Conservation (phyloP, 768 basidiomycete species). For the Phylloporus arenicola region DNA sequence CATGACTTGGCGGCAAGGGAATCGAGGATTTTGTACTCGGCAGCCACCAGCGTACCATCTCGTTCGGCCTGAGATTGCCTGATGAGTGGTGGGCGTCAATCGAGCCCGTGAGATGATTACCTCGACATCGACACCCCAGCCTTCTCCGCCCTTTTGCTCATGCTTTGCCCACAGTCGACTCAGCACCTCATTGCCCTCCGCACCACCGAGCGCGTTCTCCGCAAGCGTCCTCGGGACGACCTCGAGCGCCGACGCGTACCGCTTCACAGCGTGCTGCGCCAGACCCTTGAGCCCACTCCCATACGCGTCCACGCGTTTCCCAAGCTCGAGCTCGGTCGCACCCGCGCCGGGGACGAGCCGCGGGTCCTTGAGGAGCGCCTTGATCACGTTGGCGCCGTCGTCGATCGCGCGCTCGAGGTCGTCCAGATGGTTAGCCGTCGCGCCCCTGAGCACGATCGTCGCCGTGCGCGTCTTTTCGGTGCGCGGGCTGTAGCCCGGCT, state of each 20-base stretch:
- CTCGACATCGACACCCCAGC: slow-evolving; percentile 88
- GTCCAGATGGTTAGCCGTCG: slow-evolving; percentile 90
- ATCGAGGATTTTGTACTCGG: slow-evolving; percentile 69
- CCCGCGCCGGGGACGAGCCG: slow-evolving; percentile 92
- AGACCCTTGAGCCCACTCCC: slow-evolving; percentile 87
- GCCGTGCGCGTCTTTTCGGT: slow-evolving; percentile 82
- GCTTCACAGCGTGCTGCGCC: slow-evolving; percentile 88
- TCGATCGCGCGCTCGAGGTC: slow-evolving; percentile 96
- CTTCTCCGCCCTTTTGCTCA: slow-evolving; percentile 64
- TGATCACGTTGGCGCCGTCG: slow-evolving; percentile 95
- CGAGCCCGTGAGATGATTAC: slow-evolving; percentile 34
- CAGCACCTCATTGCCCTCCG: slow-evolving; percentile 89
- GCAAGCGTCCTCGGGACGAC: slow-evolving; percentile 89
- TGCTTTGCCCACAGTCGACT: slow-evolving; percentile 89
- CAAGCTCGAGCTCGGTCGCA: slow-evolving; percentile 91
- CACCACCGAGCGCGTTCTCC: slow-evolving; percentile 90
- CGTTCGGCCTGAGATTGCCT: slow-evolving; percentile 52
- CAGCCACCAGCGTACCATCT: slow-evolving; percentile 68
- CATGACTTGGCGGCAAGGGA: slow-evolving; percentile 87
- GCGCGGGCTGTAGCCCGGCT: slow-evolving; percentile 52
- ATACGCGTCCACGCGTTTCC: slow-evolving; percentile 74
- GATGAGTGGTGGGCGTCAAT: background rate
- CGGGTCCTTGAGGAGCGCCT: slow-evolving; percentile 84
- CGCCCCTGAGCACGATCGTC: slow-evolving; percentile 92
- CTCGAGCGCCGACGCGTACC: slow-evolving; percentile 85